Conservation (phyloP, 768 basidiomycete genomes). For the Phylloporus rhodoxanthus region DNA sequence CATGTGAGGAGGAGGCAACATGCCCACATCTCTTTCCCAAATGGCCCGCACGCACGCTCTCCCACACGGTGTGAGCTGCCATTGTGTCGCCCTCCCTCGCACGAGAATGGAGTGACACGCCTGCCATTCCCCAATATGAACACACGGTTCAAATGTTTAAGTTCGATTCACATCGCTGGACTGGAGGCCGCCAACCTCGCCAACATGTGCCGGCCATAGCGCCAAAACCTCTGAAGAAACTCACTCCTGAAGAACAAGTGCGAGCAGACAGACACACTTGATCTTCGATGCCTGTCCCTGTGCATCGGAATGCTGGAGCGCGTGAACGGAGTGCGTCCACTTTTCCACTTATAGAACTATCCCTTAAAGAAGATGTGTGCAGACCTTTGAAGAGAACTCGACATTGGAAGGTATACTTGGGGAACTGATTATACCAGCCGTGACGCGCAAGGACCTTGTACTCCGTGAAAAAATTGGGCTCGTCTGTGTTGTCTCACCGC, state of each 20-base stretch:
- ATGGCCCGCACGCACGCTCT: too few relatives aligned
- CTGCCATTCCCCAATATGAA: too few relatives aligned
- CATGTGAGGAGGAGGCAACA: too few relatives aligned
- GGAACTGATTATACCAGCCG: constrained; percentile 87
- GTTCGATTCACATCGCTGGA: too few relatives aligned
- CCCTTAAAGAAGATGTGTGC: neutral
- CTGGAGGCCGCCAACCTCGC: neutral
- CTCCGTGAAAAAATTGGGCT: constrained; percentile 63
- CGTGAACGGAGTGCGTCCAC: constrained; percentile 65
- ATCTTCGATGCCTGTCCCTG: constrained; percentile 68
- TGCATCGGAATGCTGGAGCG: constrained; percentile 83
- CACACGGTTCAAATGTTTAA: too few relatives aligned
- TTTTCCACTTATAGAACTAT: neutral
- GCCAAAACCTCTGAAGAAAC: constrained; percentile 30
- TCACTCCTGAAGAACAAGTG: constrained; percentile 54
- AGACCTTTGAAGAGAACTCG: constrained; percentile 63
- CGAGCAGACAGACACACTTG: constrained; percentile 57
- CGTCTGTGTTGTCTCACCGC: constrained; percentile 76
- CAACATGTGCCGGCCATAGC: constrained; percentile 15
- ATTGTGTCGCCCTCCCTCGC: too few relatives aligned
- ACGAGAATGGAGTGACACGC: too few relatives aligned
- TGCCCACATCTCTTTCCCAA: too few relatives aligned
- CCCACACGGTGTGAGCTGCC: too few relatives aligned
- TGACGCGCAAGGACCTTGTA: constrained; percentile 75
- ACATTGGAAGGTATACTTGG: constrained; percentile 61